Evolutionary conservation across 371 early-diverging fungal genomes (phyloP), one percentile per base, ranked within the genome.

Genomic region (Mortierella sp.): DNA sequence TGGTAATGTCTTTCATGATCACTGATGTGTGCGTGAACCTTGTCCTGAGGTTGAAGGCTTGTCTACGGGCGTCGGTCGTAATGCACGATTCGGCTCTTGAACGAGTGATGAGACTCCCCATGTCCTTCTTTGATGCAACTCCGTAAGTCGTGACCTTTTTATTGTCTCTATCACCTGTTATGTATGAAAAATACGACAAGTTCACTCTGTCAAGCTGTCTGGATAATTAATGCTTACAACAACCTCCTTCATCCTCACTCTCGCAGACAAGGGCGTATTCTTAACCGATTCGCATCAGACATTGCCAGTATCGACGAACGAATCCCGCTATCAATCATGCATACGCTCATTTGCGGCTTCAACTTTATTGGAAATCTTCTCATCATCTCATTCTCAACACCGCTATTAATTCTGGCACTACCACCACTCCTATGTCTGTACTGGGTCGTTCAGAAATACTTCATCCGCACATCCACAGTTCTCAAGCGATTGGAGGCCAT

Each of bases 211-310:
- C n/a, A n/a, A n/a, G n/a, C n/a, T n/a, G n/a, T n/a, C n/a, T n/a
- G n/a, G n/a, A n/a, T n/a, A n/a, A n/a, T n/a, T n/a, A n/a, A n/a
- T n/a, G n/a, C n/a, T n/a, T n/a, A n/a, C n/a, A n/a, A n/a, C n/a
- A n/a, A n/a, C n/a, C 8, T 43, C 6, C 9, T 32, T 42, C 43
- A n/a, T 41, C 34, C 14, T 17, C n/a, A 9, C 30, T 19, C 43
- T 43, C 32, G 41, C 46, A 72, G 72, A 28, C 42, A 42, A 17
- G 96, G 97, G 21, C 88, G 94, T 44, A 90, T 96, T 41, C 69
- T 96, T 44, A 90, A 95, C 62, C 84, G 93, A 62, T 96, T 97
- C 79, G 92, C 94, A 60, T 90, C 93, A 44, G 95, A 98, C 79
- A 86, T 94, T 48, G 88, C 89, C 60, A 84, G 86, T 17, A 85